Base-by-base conservation (phyloP, 129 eudicot species). In the Ambrosia artemisiifolia region DNA sequence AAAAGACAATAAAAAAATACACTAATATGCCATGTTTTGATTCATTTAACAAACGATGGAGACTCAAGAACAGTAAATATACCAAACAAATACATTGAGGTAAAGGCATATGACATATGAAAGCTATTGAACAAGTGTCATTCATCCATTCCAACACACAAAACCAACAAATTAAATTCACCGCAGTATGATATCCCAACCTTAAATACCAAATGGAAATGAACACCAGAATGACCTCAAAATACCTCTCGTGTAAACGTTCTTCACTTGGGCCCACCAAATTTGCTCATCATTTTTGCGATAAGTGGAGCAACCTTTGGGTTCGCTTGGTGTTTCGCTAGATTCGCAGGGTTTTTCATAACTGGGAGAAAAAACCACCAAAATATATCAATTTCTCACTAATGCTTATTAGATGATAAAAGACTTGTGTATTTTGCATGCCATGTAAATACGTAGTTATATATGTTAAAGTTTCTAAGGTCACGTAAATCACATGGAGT, bases 281-380 rank as follows among this genome's bases (percentile, higher is more conserved):
- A 91, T 79, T 88, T 91, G 76, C 84, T 63, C 99, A 95, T 91
- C 99, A 95, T 91, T 70, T 95, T 95, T 4, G 91, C 89, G 60
- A 95, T 84, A 12, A 95, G 82, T 8, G 99, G 99, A 50, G 99
- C 99, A 73, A 95, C 97, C 88, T 91, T 95, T 2, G 99, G 99
- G 77, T 95, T 95, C 2, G 76, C 87, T 77, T 95, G 99, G 77
- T 95, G 97, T 86, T 95, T 91, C 43, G 96, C 91, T 61, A 95
- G 83, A 81, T 95, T 95, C 0, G 95, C 99, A 3, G 99, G 99
- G 73, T 95, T 87, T 79, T 95, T 91, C 99, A 95, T 90, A 77
- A 95, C 99, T 95, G 85, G 75, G 3, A 36, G 3, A 36, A 44
- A 57, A 7, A n/a, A 4, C 59, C 14, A 55, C 5, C 7, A 47